phyloP scores from a whole-genome alignment of 2,329 filamentous ascomycete species.

The Pseudogymnoascus sp. region DNA sequence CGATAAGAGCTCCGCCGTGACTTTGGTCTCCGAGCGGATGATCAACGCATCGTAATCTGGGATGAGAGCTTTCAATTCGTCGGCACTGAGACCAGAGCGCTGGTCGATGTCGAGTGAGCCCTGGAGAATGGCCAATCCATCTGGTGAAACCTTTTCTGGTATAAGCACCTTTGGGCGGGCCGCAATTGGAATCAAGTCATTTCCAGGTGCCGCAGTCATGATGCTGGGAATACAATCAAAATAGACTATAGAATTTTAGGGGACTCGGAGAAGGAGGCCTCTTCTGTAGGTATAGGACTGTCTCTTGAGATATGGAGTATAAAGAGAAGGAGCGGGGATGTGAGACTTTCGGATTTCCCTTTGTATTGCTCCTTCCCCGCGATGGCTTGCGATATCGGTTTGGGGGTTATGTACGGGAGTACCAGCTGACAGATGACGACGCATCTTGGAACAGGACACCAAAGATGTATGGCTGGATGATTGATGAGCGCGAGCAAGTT shows the following conservation, averaged over 20 bases:
- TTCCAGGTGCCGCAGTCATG: not conserved
- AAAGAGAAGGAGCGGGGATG: not conserved
- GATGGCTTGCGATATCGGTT: not conserved
- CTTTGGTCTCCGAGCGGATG: constrained; percentile 73
- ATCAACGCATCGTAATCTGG: constrained; percentile 67
- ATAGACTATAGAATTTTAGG: not conserved
- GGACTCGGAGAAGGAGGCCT: not conserved
- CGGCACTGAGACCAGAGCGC: constrained; percentile 49
- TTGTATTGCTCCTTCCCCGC: not conserved
- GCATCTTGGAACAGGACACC: not conserved
- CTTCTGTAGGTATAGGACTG: not conserved
- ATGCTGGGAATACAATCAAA: not conserved
- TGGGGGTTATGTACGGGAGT: constrained; percentile 4
- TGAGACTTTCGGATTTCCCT: not conserved
- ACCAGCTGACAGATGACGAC: constrained; percentile 7
- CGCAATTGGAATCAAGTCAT: not conserved
- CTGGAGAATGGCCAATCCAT: constrained; percentile 62
- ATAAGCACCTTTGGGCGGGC: constrained; percentile 48
- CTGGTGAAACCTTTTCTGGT: constrained; percentile 71
- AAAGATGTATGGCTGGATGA: constrained; percentile 1
- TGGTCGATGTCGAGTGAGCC: constrained; percentile 62
- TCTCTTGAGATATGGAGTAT: not conserved
- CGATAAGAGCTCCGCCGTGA: constrained; percentile 57
- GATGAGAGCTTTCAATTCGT: constrained; percentile 59
- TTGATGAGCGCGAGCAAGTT: not conserved